Evolutionary conservation across 2,329 filamentous ascomycete genomes (phyloP), one percentile per base, ranked within the genome.

Genomic region (Colletotrichum lupini): DNA sequence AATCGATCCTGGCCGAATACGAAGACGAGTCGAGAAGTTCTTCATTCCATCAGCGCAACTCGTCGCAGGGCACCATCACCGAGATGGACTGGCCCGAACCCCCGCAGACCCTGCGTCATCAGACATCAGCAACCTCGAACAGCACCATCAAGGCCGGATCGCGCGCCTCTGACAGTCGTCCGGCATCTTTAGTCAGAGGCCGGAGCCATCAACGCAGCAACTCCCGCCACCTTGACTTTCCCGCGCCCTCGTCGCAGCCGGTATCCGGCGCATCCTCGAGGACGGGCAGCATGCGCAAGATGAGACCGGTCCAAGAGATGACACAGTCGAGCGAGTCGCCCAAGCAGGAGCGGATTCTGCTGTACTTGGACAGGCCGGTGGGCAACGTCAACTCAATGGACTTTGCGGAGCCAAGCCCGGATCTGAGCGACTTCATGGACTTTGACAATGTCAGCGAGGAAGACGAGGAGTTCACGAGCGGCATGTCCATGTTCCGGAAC

Each of bases 1-100:
- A 88, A 74, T 84, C 83, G 3, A 81, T 85, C 22, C 79, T 85
- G 14, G 81, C 83, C 26, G 84, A 87, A 72, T 81, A 83, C 16
- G 84, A 85, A 35, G 84, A 83, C 37, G 81, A 81, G 46, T 37
- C 55, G n/a, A 53, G 59, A 19, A 53, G 26, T 16, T 32, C 32
- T 14, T 37, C 67, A 5, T 37, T 55, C 52, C 72, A 72, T 5
- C 67, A 76, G 35, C 63, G 62, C 14, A 73, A 61, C 11, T 74
- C 67, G 14, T 73, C 73, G 24, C 74, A 76, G 52, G 52, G 32
- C 7, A 73, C 72, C 30, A 75, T 75, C 55, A 61, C 62, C 8
- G 37, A 71, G n/a, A 70, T 74, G n/a, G 26, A 68, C 5, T 68
- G 68, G 62, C 73, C 62, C 5, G 69, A 73, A 58, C 74, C 64